Conservation (phyloP, 345 rosid species). For the Reutealis trisperma region DNA sequence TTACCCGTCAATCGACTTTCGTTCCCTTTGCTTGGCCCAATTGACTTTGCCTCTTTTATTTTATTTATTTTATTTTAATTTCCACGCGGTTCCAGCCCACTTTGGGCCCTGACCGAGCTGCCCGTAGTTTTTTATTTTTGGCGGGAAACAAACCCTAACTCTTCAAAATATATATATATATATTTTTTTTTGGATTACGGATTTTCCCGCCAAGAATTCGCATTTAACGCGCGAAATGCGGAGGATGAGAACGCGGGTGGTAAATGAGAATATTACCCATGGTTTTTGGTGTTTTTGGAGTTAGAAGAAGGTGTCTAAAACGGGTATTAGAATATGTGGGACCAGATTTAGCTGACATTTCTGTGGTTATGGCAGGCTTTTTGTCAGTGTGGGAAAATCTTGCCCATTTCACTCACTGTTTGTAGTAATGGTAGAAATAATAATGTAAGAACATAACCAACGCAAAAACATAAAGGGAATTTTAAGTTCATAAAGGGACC, state of each 20-base stretch:
- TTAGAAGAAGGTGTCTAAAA: not conserved
- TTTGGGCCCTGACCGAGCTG: slow-evolving; percentile 30
- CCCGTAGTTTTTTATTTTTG: slow-evolving; percentile 21
- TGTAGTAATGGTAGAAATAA: too few species aligned
- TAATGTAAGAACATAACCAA: too few species aligned
- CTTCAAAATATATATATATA: too few species aligned
- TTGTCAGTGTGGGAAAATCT: too few species aligned
- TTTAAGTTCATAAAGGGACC: too few species aligned
- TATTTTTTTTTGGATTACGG: not conserved
- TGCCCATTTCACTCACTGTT: too few species aligned
- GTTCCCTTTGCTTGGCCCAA: slow-evolving; percentile 27
- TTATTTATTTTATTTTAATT: not conserved
- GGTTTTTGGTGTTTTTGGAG: not conserved
- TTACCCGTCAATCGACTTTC: slow-evolving; percentile 12
- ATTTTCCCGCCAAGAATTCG: slow-evolving; percentile 30
- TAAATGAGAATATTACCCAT: slow-evolving; percentile 7
- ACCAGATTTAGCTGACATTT: not conserved
- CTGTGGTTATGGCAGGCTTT: too few species aligned
- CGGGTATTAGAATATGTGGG: not conserved
- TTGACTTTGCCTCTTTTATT: not conserved
- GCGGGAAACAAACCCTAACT: slow-evolving; percentile 31
- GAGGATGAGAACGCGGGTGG: slow-evolving; percentile 10
- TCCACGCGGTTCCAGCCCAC: slow-evolving; percentile 35
- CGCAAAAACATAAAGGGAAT: too few species aligned
- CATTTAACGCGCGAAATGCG: slow-evolving; percentile 30